These are phyloP conservation scores for Fusarium setosum DNA, from an alignment of 2,329 filamentous ascomycete species.

Conservation along the genomic window DNA sequence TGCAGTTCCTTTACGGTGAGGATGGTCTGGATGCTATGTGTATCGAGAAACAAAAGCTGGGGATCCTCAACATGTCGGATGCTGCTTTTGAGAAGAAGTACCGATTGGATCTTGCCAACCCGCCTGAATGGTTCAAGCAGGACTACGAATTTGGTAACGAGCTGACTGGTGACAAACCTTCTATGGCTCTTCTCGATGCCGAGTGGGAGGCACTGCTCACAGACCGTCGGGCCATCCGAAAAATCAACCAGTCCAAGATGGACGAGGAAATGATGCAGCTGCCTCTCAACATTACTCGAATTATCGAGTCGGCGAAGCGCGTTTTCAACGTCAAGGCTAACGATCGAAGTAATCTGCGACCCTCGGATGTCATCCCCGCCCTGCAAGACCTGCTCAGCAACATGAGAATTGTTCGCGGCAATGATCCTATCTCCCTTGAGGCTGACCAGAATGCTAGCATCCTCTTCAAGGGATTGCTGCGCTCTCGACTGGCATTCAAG, in stretches of 20 bases:
- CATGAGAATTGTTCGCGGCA: conserved; percentile 87
- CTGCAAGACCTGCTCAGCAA: conserved; percentile 80
- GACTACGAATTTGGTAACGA: conserved; percentile 82
- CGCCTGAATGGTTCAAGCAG: conserved; percentile 69
- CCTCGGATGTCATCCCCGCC: conserved; percentile 85
- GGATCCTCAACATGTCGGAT: conserved; percentile 85
- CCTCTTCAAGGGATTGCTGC: conserved; percentile 90
- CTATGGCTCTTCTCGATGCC: conserved; percentile 86
- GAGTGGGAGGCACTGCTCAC: conserved; percentile 83
- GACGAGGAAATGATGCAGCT: conserved; percentile 90
- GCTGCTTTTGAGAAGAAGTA: conserved; percentile 83
- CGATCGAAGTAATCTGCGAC: conserved; percentile 88
- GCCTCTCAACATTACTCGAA: conserved; percentile 89
- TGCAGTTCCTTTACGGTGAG: conserved; percentile 98
- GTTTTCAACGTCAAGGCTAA: conserved; percentile 91
- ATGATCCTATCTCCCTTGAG: conserved; percentile 84
- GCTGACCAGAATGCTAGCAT: conserved; percentile 90
- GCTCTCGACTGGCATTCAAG: conserved; percentile 92
- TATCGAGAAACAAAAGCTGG: conserved; percentile 93
- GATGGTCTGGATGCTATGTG: conserved; percentile 93
- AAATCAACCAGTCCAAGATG: conserved; percentile 74
- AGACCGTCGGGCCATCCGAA: conserved; percentile 82
- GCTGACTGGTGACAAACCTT: conserved; percentile 86
- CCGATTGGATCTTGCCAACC: conserved; percentile 77
- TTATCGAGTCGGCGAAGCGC: conserved; percentile 90